phyloP scores from a whole-genome alignment of 2,329 filamentous ascomycete species.

The Colletotrichum sp. region DNA sequence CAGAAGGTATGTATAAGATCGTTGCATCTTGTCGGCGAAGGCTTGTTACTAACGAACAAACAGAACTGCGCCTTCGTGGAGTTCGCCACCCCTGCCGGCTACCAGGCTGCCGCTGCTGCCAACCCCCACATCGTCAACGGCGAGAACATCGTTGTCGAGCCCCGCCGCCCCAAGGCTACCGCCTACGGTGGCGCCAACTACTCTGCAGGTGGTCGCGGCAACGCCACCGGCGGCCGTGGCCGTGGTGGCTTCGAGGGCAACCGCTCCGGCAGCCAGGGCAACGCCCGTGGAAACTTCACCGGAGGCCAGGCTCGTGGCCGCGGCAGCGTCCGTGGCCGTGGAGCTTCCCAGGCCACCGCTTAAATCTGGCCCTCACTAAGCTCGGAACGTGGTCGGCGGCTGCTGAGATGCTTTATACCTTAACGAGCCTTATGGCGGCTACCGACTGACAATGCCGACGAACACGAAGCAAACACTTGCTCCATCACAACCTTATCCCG shows the following conservation, averaged over 20 bases:
- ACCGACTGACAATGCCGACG: not conserved
- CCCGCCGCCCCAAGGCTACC: conserved; percentile 78
- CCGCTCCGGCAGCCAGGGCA: conserved; percentile 58
- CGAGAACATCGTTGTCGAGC: conserved; percentile 85
- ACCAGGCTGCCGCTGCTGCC: conserved; percentile 80
- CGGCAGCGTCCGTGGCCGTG: conserved; percentile 70
- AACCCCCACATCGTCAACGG: conserved; percentile 88
- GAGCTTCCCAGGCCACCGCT: conserved; percentile 54
- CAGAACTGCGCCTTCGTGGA: conserved; percentile 98
- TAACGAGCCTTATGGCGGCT: not conserved
- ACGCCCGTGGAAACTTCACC: conserved; percentile 71
- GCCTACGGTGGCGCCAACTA: conserved; percentile 75
- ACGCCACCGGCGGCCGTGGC: conserved; percentile 58
- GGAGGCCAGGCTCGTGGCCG: conserved; percentile 70
- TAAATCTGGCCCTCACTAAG: not conserved
- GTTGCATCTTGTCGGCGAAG: not conserved
- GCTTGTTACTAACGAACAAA: conserved; percentile 24
- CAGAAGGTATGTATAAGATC: conserved; percentile 69
- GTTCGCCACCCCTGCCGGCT: conserved; percentile 81
- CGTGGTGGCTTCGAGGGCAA: conserved; percentile 69
- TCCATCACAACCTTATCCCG: not conserved
- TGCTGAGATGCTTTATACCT: too few relatives aligned
- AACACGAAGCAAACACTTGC: not conserved
- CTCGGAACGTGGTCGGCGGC: not conserved
- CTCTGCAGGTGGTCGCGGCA: conserved; percentile 40